Evolutionary conservation across 1,284 basidiomycete species (phyloP).

Genomic region (Thecaphora thlaspeos): DNA sequence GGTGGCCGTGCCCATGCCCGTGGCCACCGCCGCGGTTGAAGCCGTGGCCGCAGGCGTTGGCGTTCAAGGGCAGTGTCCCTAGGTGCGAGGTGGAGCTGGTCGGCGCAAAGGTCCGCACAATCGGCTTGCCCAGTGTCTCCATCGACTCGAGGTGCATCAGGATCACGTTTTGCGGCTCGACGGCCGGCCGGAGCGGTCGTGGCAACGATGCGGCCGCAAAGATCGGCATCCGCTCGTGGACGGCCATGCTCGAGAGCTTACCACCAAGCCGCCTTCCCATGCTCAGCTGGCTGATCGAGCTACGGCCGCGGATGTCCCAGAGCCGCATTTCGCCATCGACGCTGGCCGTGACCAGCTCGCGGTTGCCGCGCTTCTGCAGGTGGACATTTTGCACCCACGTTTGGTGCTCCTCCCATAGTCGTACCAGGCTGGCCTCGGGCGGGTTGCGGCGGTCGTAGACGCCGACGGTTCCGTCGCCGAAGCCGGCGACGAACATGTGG

Average conservation of each 20-base stretch:
- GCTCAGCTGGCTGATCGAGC: conserved; percentile 69
- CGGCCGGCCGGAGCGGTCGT: conserved; percentile 18
- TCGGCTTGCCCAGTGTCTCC: conserved; percentile 18
- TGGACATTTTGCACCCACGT: conserved; percentile 90
- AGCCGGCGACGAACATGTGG: conserved; percentile 82
- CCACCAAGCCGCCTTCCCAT: conserved; percentile 59
- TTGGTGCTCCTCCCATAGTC: conserved; percentile 73
- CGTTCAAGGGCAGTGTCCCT: conserved; percentile 22
- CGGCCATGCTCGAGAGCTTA: conserved; percentile 74
- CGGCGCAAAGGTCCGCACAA: conserved; percentile 26
- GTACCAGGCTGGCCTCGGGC: conserved; percentile 79
- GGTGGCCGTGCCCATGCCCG: not conserved
- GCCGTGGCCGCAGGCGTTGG: conserved; percentile 14
- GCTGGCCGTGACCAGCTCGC: conserved; percentile 87
- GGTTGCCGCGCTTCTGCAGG: conserved; percentile 72
- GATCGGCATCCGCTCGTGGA: conserved; percentile 80
- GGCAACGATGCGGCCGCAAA: conserved; percentile 66
- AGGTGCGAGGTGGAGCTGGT: conserved; percentile 21
- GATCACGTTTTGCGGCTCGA: conserved; percentile 28
- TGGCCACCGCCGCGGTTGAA: conserved; percentile 6
- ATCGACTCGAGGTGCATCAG: conserved; percentile 38
- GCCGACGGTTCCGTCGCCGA: conserved; percentile 87
- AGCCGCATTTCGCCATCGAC: conserved; percentile 85
- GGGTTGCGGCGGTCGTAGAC: conserved; percentile 87
- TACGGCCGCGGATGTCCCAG: conserved; percentile 82